phyloP scores from a whole-genome alignment of 306 rosid species.

The peach (Prunus persica) region Prunus_persica_NCBIv2 NC_034011.1:3282001-3282500 shows the following conservation, averaged over 20 bases:
- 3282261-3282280: neutral
- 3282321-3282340: neutral
- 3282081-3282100: constrained; percentile 15
- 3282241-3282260: neutral
- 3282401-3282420: too few species aligned
- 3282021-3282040: constrained; percentile 32
- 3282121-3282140: constrained; percentile 23
- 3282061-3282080: constrained; percentile 32
- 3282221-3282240: neutral
- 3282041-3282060: constrained; percentile 23
- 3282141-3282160: constrained; percentile 13
- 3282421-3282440: too few species aligned
- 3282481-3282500: too few species aligned
- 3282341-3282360: neutral
- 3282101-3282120: neutral
- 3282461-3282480: too few species aligned
- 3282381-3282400: too few species aligned
- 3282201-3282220: neutral
- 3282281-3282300: neutral
- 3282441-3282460: too few species aligned
- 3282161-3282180: constrained; percentile 10
- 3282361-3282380: too few species aligned
- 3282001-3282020: constrained; percentile 12
- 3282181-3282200: neutral
- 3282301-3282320: neutral